These are phyloP conservation scores for Vishniacozyma victoriae DNA, from an alignment of 768 basidiomycete species.

Conservation along the genomic window DNA sequence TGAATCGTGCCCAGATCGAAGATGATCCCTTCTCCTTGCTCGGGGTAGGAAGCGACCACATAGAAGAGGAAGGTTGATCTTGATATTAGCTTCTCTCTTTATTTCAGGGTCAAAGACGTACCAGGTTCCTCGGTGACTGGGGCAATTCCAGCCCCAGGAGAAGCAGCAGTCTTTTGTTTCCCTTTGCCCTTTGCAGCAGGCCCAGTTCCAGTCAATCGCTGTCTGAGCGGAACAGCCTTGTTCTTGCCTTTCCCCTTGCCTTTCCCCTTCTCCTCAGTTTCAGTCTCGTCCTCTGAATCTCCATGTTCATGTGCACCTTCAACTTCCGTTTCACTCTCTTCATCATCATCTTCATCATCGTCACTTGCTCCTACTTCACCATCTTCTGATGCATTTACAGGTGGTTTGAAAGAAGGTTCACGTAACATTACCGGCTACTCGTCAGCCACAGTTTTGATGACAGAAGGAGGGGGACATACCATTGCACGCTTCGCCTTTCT, in stretches of 20 bases:
- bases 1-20: no score
- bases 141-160: no score
- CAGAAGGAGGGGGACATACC: slow-evolving; percentile 22
- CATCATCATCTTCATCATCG: slow-evolving; percentile 35
- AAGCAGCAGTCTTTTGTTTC: background rate
- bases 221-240: background rate
- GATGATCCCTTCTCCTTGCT: no score
- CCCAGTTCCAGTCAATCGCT: background rate
- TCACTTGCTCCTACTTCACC: slow-evolving; percentile 34
- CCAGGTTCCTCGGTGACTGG: no score
- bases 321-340: slow-evolving; percentile 17
- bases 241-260: slow-evolving; percentile 27
- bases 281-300: slow-evolving; percentile 34
- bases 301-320: slow-evolving; percentile 20
- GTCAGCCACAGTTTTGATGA: slow-evolving; percentile 3
- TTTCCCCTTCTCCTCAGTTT: slow-evolving; percentile 25
- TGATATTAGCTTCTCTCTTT: no score
- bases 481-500: slow-evolving; percentile 40
- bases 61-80: no score
- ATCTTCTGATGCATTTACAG: slow-evolving; percentile 14
- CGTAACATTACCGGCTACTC: slow-evolving; percentile 44
- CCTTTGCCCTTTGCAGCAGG: no score
- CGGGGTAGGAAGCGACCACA: no score
- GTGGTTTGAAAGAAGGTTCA: slow-evolving; percentile 33
- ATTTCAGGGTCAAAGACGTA: no score